Evolutionary conservation across 2,329 filamentous ascomycete genomes (phyloP).

Genomic region (Alternaria postmessia): DNA sequence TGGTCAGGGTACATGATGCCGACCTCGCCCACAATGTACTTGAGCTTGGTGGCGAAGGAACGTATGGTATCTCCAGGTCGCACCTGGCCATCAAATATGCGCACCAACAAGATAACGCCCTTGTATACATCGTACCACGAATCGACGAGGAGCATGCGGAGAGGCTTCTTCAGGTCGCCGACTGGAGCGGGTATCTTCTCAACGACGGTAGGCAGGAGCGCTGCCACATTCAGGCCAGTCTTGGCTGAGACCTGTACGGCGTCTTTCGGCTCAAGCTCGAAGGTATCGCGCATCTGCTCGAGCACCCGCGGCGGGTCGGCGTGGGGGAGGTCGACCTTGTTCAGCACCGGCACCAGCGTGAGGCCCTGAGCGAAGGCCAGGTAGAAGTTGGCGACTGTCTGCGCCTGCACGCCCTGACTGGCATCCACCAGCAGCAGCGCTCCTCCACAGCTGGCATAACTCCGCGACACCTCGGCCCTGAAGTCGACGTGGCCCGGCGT

Average conservation of each 20-base stretch:
- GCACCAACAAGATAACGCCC: conserved; percentile 88
- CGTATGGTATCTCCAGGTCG: conserved; percentile 84
- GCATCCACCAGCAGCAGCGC: conserved; percentile 90
- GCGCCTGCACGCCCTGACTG: conserved; percentile 94
- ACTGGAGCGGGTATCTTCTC: conserved; percentile 82
- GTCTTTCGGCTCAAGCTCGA: conserved; percentile 82
- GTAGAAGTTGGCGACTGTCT: conserved; percentile 99
- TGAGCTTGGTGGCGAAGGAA: conserved; percentile 85
- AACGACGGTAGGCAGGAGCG: conserved; percentile 85
- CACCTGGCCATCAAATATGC: conserved; percentile 88
- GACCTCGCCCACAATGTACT: conserved; percentile 94
- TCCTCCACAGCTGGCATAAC: conserved; percentile 94
- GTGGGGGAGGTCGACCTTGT: conserved; percentile 93
- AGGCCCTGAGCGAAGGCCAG: conserved; percentile 93
- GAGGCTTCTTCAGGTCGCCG: conserved; percentile 75
- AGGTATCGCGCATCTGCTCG: conserved; percentile 83
- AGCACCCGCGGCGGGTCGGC: conserved; percentile 87
- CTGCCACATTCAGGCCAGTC: conserved; percentile 85
- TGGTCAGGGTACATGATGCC: conserved; percentile 95
- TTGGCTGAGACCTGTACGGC: conserved; percentile 88
- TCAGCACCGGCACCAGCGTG: conserved; percentile 87
- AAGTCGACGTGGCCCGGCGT: conserved; percentile 99
- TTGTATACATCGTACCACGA: conserved; percentile 98
- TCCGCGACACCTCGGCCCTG: conserved; percentile 91
- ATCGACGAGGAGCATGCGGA: conserved; percentile 89